Percentiles rank a stretch among this genome's conserved stretches.
These are phyloP conservation scores for Fusarium albidum DNA, from an alignment of 2,329 filamentous ascomycete genomes.

Conservation along the genomic window DNA sequence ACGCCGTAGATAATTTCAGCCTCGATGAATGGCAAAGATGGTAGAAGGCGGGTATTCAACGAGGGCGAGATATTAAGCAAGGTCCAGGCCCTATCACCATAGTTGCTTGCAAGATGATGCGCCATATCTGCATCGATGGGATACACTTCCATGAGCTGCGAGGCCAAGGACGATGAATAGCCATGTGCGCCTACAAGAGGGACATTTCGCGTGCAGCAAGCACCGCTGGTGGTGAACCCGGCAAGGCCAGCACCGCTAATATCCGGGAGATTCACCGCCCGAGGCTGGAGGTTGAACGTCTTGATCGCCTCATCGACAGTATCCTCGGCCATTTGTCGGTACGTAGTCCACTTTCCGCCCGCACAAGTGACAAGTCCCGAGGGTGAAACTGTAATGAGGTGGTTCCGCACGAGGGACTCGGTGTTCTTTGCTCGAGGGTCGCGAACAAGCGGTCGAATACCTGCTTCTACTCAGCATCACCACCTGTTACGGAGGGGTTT, in stretches of 20 bases:
- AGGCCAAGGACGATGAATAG: slow-evolving; percentile 52
- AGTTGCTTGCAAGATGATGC: slow-evolving; percentile 51
- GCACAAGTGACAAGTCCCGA: slow-evolving; percentile 82
- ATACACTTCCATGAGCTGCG: slow-evolving; percentile 49
- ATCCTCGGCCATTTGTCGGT: slow-evolving; percentile 88
- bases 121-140: slow-evolving; percentile 51
- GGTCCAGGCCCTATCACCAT: slow-evolving; percentile 71
- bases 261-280: slow-evolving; percentile 63
- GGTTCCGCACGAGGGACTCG: slow-evolving; percentile 83
- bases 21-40: slow-evolving; percentile 76
- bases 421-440: slow-evolving; percentile 85
- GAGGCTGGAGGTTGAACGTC: slow-evolving; percentile 67
- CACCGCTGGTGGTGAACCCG: slow-evolving; percentile 66
- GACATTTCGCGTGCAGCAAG: slow-evolving; percentile 78
- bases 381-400: slow-evolving; percentile 77
- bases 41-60: slow-evolving; percentile 68
- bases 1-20: slow-evolving; percentile 77
- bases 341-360: slow-evolving; percentile 89
- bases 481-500: rapidly evolving
- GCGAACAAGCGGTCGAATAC: slow-evolving; percentile 79
- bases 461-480: slow-evolving; percentile 39
- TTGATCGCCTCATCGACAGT: slow-evolving; percentile 81
- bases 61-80: slow-evolving; percentile 63
- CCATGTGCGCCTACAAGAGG: slow-evolving; percentile 81
- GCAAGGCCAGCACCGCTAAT: slow-evolving; percentile 69